phyloP scores from a whole-genome alignment of 352 stramenopile genomes.

The Phytopythium sindhum region DNA sequence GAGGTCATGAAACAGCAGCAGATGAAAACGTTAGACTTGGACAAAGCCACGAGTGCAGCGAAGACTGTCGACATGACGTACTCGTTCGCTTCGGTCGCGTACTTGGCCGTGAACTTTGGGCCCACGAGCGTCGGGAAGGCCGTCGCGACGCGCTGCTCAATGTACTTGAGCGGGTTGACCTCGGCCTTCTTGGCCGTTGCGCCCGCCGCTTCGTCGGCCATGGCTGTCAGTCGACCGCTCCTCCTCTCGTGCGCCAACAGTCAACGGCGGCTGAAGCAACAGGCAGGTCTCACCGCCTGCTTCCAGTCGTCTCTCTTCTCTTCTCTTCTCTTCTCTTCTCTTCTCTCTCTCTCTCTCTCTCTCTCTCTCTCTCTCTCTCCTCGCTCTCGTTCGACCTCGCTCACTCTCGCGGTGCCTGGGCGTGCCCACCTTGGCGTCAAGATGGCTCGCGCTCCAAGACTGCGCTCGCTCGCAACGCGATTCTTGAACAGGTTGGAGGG shows the following conservation, averaged over 20 bases:
- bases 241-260: neutral
- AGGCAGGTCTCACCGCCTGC: neutral
- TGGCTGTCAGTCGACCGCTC: conserved; percentile 9
- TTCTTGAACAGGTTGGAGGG: neutral
- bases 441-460: neutral
- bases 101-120: conserved; percentile 80
- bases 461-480: too few relatives aligned
- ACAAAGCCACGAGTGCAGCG: neutral
- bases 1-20: neutral
- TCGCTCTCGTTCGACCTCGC: neutral
- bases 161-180: conserved; percentile 74
- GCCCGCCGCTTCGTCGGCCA: conserved; percentile 47
- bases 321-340: too few relatives aligned
- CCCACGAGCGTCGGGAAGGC: conserved; percentile 55
- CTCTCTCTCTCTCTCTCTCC: neutral
- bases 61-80: conserved; percentile 16
- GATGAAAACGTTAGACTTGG: neutral
- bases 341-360: too few relatives aligned
- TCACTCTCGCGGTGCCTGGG: neutral
- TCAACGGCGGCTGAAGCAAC: too few relatives aligned
- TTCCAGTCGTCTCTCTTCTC: neutral
- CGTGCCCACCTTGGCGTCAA: neutral
- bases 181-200: conserved; percentile 52
- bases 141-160: conserved; percentile 76
- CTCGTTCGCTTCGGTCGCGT: conserved; percentile 80